Evolutionary conservation across 2,329 filamentous ascomycete species (phyloP).

Genomic region (Ophiostoma australiae): DNA sequence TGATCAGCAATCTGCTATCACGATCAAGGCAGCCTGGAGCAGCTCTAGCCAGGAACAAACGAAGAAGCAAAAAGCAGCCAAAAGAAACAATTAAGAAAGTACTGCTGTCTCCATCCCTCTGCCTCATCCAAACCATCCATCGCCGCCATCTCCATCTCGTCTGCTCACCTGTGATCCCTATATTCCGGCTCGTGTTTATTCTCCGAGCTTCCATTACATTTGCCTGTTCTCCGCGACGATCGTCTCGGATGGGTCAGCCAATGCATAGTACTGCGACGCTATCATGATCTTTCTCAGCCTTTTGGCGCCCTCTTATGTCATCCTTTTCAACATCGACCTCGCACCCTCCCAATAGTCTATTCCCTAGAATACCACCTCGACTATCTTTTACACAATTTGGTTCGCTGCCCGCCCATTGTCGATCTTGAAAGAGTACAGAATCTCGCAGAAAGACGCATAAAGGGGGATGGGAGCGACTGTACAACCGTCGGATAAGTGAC

Average conservation of each 20-base stretch:
- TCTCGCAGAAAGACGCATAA: not conserved
- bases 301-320: not conserved
- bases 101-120: not conserved
- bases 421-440: constrained; percentile 1
- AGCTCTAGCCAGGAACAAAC: not conserved
- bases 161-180: not conserved
- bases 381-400: not conserved
- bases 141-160: too few relatives aligned
- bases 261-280: not conserved
- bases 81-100: not conserved
- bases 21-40: not conserved
- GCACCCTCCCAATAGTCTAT: not conserved
- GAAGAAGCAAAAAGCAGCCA: not conserved
- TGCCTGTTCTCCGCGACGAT: not conserved
- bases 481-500: not conserved
- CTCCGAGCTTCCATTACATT: not conserved
- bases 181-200: constrained; percentile 1
- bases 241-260: not conserved
- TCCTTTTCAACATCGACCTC: not conserved
- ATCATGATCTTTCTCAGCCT: constrained; percentile 3
- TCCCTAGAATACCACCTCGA: not conserved
- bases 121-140: not conserved
- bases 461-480: not conserved
- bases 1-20: not conserved
- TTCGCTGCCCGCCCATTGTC: not conserved